Percentiles rank a stretch among this genome's conserved stretches.
Evolutionary conservation across 202 grass and related monocot genomes (phyloP).

Genomic region (Cymbopogon flexuosus): DNA sequence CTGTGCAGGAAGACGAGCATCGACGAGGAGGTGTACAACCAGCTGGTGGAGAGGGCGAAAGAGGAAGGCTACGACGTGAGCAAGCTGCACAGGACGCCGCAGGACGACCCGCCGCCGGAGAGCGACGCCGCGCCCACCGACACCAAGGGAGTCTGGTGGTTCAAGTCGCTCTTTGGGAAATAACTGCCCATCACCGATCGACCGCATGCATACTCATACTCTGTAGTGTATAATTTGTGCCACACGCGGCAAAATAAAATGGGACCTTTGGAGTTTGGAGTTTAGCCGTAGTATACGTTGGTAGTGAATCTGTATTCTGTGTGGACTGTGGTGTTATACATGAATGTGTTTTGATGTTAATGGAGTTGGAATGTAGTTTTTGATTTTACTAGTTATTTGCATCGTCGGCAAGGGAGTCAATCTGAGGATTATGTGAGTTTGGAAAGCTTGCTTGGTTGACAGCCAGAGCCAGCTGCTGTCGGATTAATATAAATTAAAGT

Average conservation of each 20-base stretch:
- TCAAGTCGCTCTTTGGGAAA: constrained; percentile 82
- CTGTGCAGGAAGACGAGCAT: constrained; percentile 61
- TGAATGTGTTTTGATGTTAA: background rate
- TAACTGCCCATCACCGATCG: background rate
- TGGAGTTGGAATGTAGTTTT: background rate
- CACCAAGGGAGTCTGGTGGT: constrained; percentile 63
- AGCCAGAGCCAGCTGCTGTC: no score
- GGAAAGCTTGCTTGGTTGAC: background rate
- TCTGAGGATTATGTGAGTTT: background rate
- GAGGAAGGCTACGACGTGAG: constrained; percentile 79
- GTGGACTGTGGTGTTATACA: background rate
- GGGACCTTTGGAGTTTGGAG: background rate
- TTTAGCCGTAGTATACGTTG: background rate
- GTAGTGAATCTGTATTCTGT: background rate
- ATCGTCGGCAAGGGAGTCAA: background rate
- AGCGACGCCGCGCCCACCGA: constrained; percentile 47
- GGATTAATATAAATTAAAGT: background rate
- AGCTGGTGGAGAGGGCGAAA: constrained; percentile 63
- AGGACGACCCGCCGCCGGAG: constrained; percentile 71
- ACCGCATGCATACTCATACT: no score
- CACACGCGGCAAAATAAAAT: background rate
- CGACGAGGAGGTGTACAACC: constrained; percentile 67
- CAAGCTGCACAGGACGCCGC: constrained; percentile 82
- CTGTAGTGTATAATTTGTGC: background rate
- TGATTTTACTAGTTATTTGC: no score